Conservation (phyloP, 2,329 filamentous ascomycete species). For the Westerdykella sp. region DNA sequence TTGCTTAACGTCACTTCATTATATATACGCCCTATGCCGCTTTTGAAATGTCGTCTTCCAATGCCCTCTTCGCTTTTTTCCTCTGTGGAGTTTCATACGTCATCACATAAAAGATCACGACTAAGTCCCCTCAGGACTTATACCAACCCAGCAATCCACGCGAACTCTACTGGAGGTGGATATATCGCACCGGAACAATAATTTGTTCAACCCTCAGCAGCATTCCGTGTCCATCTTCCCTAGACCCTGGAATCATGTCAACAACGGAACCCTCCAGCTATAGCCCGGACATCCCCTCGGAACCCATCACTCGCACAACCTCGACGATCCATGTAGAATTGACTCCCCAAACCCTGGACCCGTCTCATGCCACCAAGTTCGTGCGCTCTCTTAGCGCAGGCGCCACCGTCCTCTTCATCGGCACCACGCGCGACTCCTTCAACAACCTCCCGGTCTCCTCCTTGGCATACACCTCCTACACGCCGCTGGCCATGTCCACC, state of each 20-base stretch:
- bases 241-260: conserved; percentile 11
- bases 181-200: background rate
- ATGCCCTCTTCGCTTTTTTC: background rate
- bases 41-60: no score
- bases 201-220: background rate
- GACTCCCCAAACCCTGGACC: conserved; percentile 56
- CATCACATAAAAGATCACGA: background rate
- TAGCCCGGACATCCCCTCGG: conserved; percentile 21
- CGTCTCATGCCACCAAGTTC: conserved; percentile 53
- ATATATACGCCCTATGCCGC: no score
- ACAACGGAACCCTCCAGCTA: conserved; percentile 23
- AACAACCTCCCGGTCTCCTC: conserved; percentile 63
- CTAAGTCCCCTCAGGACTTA: background rate
- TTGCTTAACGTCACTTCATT: no score
- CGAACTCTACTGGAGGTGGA: background rate
- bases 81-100: background rate
- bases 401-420: conserved; percentile 37
- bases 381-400: conserved; percentile 53
- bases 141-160: background rate
- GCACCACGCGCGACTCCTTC: conserved; percentile 74
- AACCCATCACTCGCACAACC: conserved; percentile 23
- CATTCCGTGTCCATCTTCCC: background rate
- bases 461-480: conserved; percentile 70
- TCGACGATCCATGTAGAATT: conserved; percentile 60
- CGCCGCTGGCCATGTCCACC: conserved; percentile 61